Percentiles rank a stretch among this genome's conserved stretches.
phyloP scores from a whole-genome alignment of 2,329 filamentous ascomycete genomes.

The Fusarium torreyae region DNA sequence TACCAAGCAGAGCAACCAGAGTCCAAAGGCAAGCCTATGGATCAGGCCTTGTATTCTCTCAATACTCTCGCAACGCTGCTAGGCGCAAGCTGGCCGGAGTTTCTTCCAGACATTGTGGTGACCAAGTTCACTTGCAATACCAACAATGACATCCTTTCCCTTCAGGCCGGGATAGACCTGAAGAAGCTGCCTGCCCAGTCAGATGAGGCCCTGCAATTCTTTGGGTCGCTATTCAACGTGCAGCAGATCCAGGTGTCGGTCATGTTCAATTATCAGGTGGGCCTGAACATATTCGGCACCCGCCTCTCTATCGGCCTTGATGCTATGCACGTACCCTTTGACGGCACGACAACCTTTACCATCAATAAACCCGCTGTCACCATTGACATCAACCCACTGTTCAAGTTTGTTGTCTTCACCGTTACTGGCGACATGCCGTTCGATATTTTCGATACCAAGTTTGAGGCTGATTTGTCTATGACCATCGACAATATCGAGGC shows the following conservation, averaged over 20 bases:
- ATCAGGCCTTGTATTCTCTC: slow-evolving; percentile 1
- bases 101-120: neutral
- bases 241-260: neutral
- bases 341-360: neutral
- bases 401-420: neutral
- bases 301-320: neutral
- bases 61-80: neutral
- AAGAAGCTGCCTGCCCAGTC: neutral
- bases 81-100: neutral
- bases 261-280: neutral
- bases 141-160: neutral
- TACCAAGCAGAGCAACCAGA: slow-evolving; percentile 3
- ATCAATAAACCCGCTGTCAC: slow-evolving; percentile 6
- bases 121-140: slow-evolving; percentile 19
- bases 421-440: slow-evolving; percentile 1
- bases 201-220: neutral
- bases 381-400: slow-evolving; percentile 12
- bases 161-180: slow-evolving; percentile 2
- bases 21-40: slow-evolving; percentile 3
- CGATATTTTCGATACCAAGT: neutral
- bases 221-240: neutral
- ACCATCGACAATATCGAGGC: slow-evolving; percentile 6
- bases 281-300: neutral
- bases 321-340: slow-evolving; percentile 8
- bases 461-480: neutral